Evolutionary conservation across 2,329 filamentous ascomycete species (phyloP).

Genomic region (Phoma sp.): DNA sequence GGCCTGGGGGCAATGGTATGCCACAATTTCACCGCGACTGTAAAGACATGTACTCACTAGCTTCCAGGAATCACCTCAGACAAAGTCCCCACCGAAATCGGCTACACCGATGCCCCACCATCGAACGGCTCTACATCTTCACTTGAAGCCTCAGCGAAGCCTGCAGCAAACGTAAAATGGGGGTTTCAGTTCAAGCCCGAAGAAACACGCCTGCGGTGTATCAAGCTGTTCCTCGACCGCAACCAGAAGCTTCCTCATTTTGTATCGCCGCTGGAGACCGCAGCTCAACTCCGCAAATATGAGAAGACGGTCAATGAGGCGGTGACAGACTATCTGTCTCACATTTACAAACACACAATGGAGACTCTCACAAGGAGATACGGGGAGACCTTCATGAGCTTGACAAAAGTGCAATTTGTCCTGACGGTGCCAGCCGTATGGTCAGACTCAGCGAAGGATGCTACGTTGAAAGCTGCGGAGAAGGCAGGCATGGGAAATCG

Average conservation of each 20-base stretch:
- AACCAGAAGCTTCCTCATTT: conserved; percentile 83
- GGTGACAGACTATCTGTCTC: conserved; percentile 78
- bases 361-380: conserved; percentile 76
- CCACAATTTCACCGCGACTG: not conserved
- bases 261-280: conserved; percentile 77
- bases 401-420: conserved; percentile 78
- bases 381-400: conserved; percentile 78
- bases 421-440: conserved; percentile 79
- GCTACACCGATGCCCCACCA: conserved; percentile 52
- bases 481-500: conserved; percentile 76
- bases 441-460: conserved; percentile 86
- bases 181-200: conserved; percentile 83
- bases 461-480: conserved; percentile 78
- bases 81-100: conserved; percentile 82
- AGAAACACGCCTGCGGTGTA: conserved; percentile 76
- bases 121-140: conserved; percentile 24
- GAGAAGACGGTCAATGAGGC: conserved; percentile 80
- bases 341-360: conserved; percentile 79
- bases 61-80: conserved; percentile 72
- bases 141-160: conserved; percentile 27
- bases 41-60: conserved; percentile 16
- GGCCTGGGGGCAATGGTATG: conserved; percentile 77
- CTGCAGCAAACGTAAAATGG: conserved; percentile 64
- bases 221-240: conserved; percentile 83
- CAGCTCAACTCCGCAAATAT: conserved; percentile 74